Evolutionary conservation across 75 land plant genomes (phyloP).

Genomic region (Isoetes taiwanensis): DNA sequence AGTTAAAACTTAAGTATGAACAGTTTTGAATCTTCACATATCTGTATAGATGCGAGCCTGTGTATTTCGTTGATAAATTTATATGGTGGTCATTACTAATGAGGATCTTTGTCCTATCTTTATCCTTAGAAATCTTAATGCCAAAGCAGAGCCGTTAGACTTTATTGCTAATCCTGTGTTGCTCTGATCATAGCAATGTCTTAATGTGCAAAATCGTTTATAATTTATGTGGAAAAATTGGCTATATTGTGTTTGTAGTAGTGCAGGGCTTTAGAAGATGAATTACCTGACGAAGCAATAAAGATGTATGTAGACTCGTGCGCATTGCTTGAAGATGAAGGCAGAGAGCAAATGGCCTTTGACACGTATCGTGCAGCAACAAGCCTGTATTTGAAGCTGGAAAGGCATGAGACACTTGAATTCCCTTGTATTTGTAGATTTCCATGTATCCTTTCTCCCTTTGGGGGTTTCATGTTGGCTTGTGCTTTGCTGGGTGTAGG

Average conservation of each 20-base stretch:
- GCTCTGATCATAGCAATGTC: no score
- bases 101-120: no score
- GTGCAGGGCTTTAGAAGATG: conserved; percentile 77
- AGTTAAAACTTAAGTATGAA: no score
- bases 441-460: neutral
- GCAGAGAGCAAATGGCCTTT: conserved; percentile 97
- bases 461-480: neutral
- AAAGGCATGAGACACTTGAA: conserved; percentile 33
- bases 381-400: conserved; percentile 63
- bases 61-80: no score
- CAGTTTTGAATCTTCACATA: no score
- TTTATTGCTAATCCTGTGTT: no score
- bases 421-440: neutral
- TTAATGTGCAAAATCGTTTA: neutral
- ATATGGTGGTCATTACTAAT: no score
- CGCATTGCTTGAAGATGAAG: conserved; percentile 82
- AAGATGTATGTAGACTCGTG: conserved; percentile 69
- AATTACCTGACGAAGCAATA: conserved; percentile 60
- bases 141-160: no score
- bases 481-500: conserved; percentile 22
- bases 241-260: neutral
- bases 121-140: no score
- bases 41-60: no score
- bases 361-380: conserved; percentile 79
- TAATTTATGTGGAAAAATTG: neutral